Base-by-base conservation (phyloP, 805 yeast genomes). In the Ascoidea rubescens region DNA sequence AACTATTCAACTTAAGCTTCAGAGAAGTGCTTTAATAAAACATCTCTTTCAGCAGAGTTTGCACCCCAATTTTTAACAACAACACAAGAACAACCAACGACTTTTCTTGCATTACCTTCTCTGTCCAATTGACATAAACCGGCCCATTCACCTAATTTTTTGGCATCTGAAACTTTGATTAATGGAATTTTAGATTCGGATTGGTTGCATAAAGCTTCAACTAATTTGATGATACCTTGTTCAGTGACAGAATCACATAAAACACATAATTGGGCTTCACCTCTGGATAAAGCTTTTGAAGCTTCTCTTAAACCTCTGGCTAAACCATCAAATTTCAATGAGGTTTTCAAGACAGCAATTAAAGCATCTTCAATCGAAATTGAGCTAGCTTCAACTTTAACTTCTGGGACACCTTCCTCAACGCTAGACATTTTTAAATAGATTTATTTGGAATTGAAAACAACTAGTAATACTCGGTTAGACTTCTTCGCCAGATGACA, bases 221-320 rank as follows among this genome's bases (percentile, higher is more conserved):
- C 93, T 73, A 93, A 87, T 79, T 90, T 89, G 73, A 86, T 78
- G 80, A 93, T 93, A 65, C 93, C 83, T 67, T 81, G 95, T 83
- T 93, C 99, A 68, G 96, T 93, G 72, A 93, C 97, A 64, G 98
- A 82, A 79, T 91, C 97, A 77, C 95, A 89, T 67, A 93, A 80
- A 71, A 93, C 96, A 79, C 90, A 85, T 73, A 93, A 80, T 78
- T 91, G 95, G 66, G 97, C 99, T 78, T 90, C 95, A 74, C 96
- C 88, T 75, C 88, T 81, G 70, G 96, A 81, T 65, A 93, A 82
- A 75, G 97, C 98, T 87, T 93, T 93, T 71, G 97, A 87, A 64
- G 98, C 95, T 82, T 93, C 99, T 84, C 98, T 93, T 75, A 93
- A 84, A 84, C 99, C 99, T 82, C 99, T 91, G 74, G 98, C 98